Evolutionary conservation across 2,329 filamentous ascomycete species (phyloP).

Genomic region (Hymenotorrendiella dingleyae): DNA sequence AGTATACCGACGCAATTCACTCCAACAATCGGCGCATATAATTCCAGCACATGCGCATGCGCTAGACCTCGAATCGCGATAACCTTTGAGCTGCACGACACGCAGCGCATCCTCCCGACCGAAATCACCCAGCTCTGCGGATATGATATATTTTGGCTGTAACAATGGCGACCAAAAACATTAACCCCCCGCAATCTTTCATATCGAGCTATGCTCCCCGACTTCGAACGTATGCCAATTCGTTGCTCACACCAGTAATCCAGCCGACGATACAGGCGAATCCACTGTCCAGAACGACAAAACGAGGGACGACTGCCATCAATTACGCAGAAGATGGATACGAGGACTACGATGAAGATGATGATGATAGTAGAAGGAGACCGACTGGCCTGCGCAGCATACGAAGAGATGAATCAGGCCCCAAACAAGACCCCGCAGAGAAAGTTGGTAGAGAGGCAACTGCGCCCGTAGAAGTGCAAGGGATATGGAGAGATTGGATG

Average conservation of each 20-base stretch:
- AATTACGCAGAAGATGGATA: slow-evolving; percentile 97
- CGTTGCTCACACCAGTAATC: slow-evolving; percentile 78
- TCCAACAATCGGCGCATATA: too few species aligned
- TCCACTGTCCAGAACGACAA: slow-evolving; percentile 76
- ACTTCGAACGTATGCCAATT: slow-evolving; percentile 84
- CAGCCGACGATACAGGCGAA: slow-evolving; percentile 62
- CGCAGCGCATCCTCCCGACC: not conserved
- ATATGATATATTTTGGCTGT: slow-evolving; percentile 15
- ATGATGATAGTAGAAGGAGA: slow-evolving; percentile 61
- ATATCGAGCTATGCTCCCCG: slow-evolving; percentile 88
- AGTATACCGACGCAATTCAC: too few species aligned
- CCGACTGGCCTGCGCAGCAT: slow-evolving; percentile 79
- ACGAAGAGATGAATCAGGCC: slow-evolving; percentile 66
- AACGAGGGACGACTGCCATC: slow-evolving; percentile 91
- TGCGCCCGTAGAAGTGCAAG: slow-evolving; percentile 76
- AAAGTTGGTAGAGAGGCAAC: slow-evolving; percentile 78
- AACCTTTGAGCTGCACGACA: not conserved
- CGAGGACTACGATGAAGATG: slow-evolving; percentile 76
- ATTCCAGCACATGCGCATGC: too few species aligned
- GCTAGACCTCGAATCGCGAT: too few species aligned
- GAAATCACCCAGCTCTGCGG: slow-evolving; percentile 5
- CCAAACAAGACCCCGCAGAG: slow-evolving; percentile 60
- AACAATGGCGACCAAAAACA: slow-evolving; percentile 25
- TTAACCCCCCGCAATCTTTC: slow-evolving; percentile 70
- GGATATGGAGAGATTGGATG: slow-evolving; percentile 96